Conservation (phyloP, 2,329 filamentous ascomycete species). For the Parastagonospora nodorum region DNA sequence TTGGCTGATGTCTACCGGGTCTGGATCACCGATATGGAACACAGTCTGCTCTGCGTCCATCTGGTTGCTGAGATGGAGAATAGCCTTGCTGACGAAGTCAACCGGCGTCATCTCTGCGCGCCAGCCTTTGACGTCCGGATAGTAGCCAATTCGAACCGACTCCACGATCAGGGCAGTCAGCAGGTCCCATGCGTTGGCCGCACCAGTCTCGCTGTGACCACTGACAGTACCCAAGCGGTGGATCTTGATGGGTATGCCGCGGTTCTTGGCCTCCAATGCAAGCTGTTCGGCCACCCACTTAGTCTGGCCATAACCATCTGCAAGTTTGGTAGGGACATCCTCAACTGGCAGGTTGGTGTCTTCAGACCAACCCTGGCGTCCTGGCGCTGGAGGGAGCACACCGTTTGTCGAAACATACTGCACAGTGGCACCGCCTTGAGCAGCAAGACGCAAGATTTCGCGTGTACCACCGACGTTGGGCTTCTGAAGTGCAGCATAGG, state of each 20-base stretch:
- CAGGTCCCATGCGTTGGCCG: slow-evolving; percentile 79
- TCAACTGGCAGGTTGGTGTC: slow-evolving; percentile 69
- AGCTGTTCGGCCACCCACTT: slow-evolving; percentile 83
- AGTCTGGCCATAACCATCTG: slow-evolving; percentile 77
- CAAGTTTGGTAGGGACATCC: slow-evolving; percentile 69
- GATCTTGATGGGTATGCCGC: slow-evolving; percentile 72
- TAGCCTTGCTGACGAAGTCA: slow-evolving; percentile 77
- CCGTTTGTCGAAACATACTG: slow-evolving; percentile 83
- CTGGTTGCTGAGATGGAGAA: slow-evolving; percentile 71
- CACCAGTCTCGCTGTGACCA: slow-evolving; percentile 74
- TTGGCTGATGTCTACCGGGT: slow-evolving; percentile 67
- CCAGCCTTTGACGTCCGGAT: slow-evolving; percentile 75
- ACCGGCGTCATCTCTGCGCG: slow-evolving; percentile 83
- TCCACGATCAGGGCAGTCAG: slow-evolving; percentile 78
- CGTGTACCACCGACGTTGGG: slow-evolving; percentile 80
- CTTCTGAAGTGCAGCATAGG: slow-evolving; percentile 74
- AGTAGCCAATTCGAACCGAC: slow-evolving; percentile 72
- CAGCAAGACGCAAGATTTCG: slow-evolving; percentile 74
- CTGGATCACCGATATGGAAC: slow-evolving; percentile 76
- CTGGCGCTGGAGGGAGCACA: slow-evolving; percentile 69
- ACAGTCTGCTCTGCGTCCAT: slow-evolving; percentile 65
- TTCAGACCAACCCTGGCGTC: slow-evolving; percentile 71
- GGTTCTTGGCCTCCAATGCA: slow-evolving; percentile 69
- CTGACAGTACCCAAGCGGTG: slow-evolving; percentile 78
- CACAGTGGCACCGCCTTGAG: slow-evolving; percentile 69